phyloP scores from a whole-genome alignment of 352 stramenopile species.

The Elongisporangium anandrum region DNA sequence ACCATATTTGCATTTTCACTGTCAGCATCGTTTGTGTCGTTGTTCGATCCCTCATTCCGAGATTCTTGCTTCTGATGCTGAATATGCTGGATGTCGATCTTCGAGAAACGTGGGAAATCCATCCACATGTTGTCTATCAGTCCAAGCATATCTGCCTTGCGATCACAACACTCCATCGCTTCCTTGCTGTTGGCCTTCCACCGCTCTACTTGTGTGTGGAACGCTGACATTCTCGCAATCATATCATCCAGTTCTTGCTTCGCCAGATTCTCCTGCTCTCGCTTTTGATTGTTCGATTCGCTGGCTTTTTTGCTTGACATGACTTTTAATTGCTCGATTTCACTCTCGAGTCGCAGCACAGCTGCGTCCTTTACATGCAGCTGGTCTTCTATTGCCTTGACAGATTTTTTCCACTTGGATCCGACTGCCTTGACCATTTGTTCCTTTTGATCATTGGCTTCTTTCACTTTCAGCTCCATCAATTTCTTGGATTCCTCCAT shows the following conservation, averaged over 20 bases:
- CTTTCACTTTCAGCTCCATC: constrained; percentile 9
- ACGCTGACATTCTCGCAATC: constrained; percentile 32
- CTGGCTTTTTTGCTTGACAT: constrained; percentile 4
- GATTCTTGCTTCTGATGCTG: constrained; percentile 2
- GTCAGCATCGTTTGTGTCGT: constrained; percentile 5
- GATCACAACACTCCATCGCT: constrained; percentile 27
- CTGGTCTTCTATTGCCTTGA: constrained; percentile 25
- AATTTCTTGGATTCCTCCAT: constrained; percentile 24
- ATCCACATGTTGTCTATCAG: constrained; percentile 46
- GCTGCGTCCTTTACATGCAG: constrained; percentile 24
- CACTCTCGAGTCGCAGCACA: constrained; percentile 24
- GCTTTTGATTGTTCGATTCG: constrained; percentile 4
- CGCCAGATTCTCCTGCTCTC: constrained; percentile 13
- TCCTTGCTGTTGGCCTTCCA: constrained; percentile 54
- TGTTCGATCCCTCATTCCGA: constrained; percentile 6
- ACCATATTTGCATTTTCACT: constrained; percentile 21
- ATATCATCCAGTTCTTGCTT: constrained; percentile 37
- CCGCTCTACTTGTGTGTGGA: constrained; percentile 36
- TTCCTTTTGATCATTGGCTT: constrained; percentile 15
- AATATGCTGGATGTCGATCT: not conserved
- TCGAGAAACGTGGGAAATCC: constrained; percentile 47
- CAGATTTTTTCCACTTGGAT: constrained; percentile 15
- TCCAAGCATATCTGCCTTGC: constrained; percentile 19
- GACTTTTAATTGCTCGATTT: constrained; percentile 28
- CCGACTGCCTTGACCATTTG: constrained; percentile 13